Evolutionary conservation across 2,329 filamentous ascomycete species (phyloP).

Genomic region (Colletotrichum godetiae): DNA sequence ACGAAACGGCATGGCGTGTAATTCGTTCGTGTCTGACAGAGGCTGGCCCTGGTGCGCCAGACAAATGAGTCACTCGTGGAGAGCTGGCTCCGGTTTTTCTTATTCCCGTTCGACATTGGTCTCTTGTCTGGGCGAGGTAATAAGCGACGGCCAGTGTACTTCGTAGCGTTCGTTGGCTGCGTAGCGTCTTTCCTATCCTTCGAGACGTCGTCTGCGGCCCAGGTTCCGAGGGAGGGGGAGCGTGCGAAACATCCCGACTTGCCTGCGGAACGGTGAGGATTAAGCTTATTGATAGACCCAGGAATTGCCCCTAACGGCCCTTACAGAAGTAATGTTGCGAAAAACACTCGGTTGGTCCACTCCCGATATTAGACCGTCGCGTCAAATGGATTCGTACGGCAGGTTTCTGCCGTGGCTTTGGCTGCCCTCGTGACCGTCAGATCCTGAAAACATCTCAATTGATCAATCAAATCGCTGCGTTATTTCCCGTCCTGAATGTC

Average conservation of each 20-base stretch:
- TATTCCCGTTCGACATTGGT: neutral
- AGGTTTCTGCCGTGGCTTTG: neutral
- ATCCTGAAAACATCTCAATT: neutral
- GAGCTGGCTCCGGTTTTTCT: neutral
- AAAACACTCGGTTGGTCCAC: conserved; percentile 28
- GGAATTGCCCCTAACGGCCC: conserved; percentile 11
- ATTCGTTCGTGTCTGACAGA: neutral
- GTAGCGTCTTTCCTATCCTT: conserved; percentile 2
- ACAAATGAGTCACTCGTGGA: conserved; percentile 22
- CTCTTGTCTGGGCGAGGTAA: neutral
- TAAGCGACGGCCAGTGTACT: neutral
- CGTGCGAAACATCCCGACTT: conserved; percentile 25
- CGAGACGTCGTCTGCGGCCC: neutral
- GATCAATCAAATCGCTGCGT: neutral
- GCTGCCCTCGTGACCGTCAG: conserved; percentile 10
- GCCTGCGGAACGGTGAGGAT: conserved; percentile 12
- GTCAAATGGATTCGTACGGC: neutral
- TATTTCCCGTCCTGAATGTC: conserved; percentile 2
- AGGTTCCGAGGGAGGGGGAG: neutral
- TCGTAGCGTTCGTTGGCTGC: neutral
- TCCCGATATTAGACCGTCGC: conserved; percentile 24
- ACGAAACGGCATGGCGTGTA: conserved; percentile 33
- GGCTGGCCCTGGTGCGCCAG: neutral
- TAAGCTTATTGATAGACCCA: conserved; percentile 35
- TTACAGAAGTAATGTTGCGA: conserved; percentile 12